Percentiles rank a stretch among this genome's conserved stretches.
Evolutionary conservation across 345 rosid species (phyloP).

Genomic region (Murraya koenigii): DNA sequence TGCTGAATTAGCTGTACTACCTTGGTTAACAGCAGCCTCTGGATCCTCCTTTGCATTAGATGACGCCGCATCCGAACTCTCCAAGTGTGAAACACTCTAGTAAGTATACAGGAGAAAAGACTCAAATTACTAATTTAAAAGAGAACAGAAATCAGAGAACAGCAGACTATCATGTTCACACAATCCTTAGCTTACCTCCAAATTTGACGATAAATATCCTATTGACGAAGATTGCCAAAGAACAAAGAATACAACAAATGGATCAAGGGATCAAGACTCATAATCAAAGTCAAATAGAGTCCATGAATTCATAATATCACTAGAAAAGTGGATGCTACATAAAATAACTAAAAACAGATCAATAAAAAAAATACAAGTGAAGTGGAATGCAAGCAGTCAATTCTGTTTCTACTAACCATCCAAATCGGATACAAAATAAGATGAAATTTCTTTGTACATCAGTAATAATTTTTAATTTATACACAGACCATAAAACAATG

Average conservation of each 20-base stretch:
- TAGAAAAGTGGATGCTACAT: no score
- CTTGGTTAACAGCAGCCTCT: slow-evolving; percentile 25
- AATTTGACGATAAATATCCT: slow-evolving; percentile 34
- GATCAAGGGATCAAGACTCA: no score
- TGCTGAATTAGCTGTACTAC: slow-evolving; percentile 26
- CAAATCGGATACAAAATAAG: neutral
- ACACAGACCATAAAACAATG: neutral
- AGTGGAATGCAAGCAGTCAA: neutral
- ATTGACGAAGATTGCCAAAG: slow-evolving; percentile 69
- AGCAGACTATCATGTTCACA: neutral
- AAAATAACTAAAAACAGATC: neutral
- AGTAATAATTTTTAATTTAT: neutral
- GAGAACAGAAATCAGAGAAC: no score
- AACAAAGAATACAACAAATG: slow-evolving; percentile 65
- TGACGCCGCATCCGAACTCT: slow-evolving; percentile 45
- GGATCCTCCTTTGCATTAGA: slow-evolving; percentile 36
- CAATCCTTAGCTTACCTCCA: slow-evolving; percentile 43
- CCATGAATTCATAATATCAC: no score
- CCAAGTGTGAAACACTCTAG: slow-evolving; percentile 14
- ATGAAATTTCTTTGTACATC: neutral
- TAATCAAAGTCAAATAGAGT: no score
- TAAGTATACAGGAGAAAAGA: neutral
- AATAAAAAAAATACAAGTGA: neutral
- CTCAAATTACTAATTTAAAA: neutral
- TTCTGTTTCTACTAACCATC: neutral